These are phyloP conservation scores for Litchi chinensis DNA, from an alignment of 345 rosid species.

Conservation along the genomic window DNA sequence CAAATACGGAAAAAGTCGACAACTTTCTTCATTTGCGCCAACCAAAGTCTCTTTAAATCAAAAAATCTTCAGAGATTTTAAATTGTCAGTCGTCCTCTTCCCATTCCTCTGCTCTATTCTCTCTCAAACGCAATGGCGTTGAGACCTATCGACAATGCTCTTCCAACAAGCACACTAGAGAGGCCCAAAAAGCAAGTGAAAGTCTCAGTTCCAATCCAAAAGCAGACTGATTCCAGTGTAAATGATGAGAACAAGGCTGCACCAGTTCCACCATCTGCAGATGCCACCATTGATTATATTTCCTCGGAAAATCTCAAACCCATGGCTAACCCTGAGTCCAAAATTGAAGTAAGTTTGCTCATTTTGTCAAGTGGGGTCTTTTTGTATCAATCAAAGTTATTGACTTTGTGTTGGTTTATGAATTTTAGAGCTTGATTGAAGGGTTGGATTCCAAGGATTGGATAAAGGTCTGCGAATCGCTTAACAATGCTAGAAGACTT, in stretches of 20 bases:
- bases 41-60: background rate
- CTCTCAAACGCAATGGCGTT: constrained; percentile 57
- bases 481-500: constrained; percentile 64
- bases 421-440: constrained; percentile 52
- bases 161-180: constrained; percentile 52
- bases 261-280: constrained; percentile 39
- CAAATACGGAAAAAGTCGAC: background rate
- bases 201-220: constrained; percentile 33
- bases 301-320: constrained; percentile 64
- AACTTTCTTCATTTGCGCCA: background rate
- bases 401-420: background rate
- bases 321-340: constrained; percentile 51
- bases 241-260: constrained; percentile 71
- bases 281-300: constrained; percentile 57
- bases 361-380: background rate
- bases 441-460: constrained; percentile 80
- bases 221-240: constrained; percentile 33
- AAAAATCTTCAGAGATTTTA: constrained; percentile 13
- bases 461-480: constrained; percentile 65
- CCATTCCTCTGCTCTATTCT: background rate
- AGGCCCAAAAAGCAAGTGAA: constrained; percentile 72
- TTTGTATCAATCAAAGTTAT: background rate
- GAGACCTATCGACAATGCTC: constrained; percentile 82
- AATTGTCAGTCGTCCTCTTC: background rate
- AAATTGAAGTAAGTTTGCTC: constrained; percentile 46